These are phyloP conservation scores for Phyllostachys edulis DNA, from an alignment of 176 grass and related monocot genomes.

Conservation along the genomic window DNA sequence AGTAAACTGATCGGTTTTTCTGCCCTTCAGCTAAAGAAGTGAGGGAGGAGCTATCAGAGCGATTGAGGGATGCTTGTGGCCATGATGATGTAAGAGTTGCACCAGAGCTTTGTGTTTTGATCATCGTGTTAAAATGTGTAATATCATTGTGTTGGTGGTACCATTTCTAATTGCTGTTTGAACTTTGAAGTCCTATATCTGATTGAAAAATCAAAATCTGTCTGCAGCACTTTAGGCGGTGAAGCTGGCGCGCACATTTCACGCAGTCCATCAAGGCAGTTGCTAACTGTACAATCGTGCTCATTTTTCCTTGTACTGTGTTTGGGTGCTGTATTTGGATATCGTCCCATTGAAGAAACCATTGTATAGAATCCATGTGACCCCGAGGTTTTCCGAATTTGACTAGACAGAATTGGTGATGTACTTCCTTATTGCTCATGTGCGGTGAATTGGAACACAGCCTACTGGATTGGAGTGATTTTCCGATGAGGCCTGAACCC, in stretches of 20 bases:
- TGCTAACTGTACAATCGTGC: not conserved
- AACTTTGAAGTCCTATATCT: not conserved
- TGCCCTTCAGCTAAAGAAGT: slow-evolving; percentile 45
- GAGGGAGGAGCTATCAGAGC: slow-evolving; percentile 40
- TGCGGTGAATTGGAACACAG: not conserved
- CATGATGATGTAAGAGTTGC: slow-evolving; percentile 38
- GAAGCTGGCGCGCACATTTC: not conserved
- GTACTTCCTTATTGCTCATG: not conserved
- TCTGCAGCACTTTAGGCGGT: slow-evolving; percentile 54
- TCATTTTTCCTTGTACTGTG: not conserved
- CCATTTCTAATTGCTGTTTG: not conserved
- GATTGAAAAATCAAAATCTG: not conserved
- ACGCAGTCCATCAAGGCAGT: not conserved
- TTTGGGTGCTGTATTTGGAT: not conserved
- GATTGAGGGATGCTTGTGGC: slow-evolving; percentile 37
- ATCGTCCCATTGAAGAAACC: not conserved
- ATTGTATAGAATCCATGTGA: slow-evolving; percentile 1
- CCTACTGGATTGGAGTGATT: not conserved
- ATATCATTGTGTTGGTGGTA: not conserved
- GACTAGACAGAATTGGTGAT: no score
- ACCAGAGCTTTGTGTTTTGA: not conserved
- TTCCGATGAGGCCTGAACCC: not conserved
- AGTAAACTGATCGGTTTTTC: not conserved
- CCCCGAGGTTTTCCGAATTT: not conserved
- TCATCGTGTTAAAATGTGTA: not conserved